Evolutionary conservation across 2,329 filamentous ascomycete species (phyloP).

Genomic region (Apiospora hydei): DNA sequence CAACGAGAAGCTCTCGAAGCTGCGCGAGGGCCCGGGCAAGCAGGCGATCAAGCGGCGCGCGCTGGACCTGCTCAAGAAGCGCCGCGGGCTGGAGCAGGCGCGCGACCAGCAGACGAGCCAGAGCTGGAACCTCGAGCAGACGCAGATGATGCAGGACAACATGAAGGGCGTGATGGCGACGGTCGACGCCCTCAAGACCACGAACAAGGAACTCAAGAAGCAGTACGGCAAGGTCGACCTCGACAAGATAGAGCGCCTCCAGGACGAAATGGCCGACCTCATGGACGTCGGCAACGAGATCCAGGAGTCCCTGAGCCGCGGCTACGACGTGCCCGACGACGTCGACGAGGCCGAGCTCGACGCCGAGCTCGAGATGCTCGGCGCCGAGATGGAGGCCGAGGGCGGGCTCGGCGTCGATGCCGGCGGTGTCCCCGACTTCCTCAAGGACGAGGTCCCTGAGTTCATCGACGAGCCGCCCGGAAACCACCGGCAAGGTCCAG

Average conservation of each 20-base stretch:
- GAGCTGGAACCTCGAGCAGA: conserved; percentile 99
- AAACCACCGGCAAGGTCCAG: conserved; percentile 77
- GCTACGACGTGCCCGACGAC: conserved; percentile 95
- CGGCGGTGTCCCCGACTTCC: conserved; percentile 77
- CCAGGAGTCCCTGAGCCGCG: conserved; percentile 88
- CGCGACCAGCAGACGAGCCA: conserved; percentile 93
- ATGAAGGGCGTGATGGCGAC: conserved; percentile 98
- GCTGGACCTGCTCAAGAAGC: conserved; percentile 89
- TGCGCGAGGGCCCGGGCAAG: conserved; percentile 96
- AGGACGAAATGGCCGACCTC: conserved; percentile 98
- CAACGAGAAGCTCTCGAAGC: conserved; percentile 63
- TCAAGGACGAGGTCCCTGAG: conserved; percentile 88
- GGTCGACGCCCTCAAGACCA: conserved; percentile 96
- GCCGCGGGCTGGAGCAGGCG: conserved; percentile 93
- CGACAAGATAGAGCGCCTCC: conserved; percentile 95
- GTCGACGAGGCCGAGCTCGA: conserved; percentile 97
- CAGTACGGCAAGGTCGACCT: conserved; percentile 98
- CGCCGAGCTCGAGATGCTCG: conserved; percentile 92
- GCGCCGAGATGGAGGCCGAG: conserved; percentile 92
- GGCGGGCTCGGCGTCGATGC: conserved; percentile 63
- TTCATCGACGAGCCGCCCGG: conserved; percentile 93
- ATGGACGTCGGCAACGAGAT: conserved; percentile 99
- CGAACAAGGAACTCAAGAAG: conserved; percentile 88
- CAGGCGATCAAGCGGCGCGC: conserved; percentile 92
- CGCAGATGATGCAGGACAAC: conserved; percentile 98